Conservation (phyloP, 2,329 filamentous ascomycete genomes). For the Sporothrix variecibatus region DNA sequence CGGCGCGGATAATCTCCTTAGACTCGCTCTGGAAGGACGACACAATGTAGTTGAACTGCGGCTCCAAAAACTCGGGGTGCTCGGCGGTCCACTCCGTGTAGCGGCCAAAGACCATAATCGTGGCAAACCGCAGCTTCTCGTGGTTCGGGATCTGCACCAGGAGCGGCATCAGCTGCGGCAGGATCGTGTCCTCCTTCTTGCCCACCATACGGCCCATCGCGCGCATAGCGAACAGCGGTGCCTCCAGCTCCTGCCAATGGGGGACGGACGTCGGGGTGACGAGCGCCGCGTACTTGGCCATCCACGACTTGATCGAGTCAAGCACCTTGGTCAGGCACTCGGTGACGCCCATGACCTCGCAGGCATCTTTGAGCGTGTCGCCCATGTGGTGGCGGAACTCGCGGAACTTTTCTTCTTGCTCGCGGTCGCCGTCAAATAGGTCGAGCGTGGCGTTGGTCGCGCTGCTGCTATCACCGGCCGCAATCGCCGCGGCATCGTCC, state of each 20-base stretch:
- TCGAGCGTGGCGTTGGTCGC: conserved; percentile 56
- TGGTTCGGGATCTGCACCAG: conserved; percentile 93
- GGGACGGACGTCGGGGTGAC: conserved; percentile 75
- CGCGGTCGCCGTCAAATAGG: conserved; percentile 91
- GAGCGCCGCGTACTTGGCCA: conserved; percentile 75
- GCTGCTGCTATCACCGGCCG: conserved; percentile 50
- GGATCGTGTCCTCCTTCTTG: conserved; percentile 79
- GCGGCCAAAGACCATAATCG: conserved; percentile 93
- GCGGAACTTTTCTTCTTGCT: conserved; percentile 94
- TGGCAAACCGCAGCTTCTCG: conserved; percentile 97
- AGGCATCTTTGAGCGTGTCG: conserved; percentile 95
- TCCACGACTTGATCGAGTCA: conserved; percentile 83
- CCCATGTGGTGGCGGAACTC: conserved; percentile 97
- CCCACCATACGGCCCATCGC: conserved; percentile 97
- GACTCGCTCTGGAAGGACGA: conserved; percentile 87
- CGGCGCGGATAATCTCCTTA: conserved; percentile 86
- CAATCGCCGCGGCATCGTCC: conserved; percentile 64
- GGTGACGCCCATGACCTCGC: conserved; percentile 90
- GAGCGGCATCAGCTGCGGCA: conserved; percentile 89
- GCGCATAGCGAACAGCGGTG: conserved; percentile 90
- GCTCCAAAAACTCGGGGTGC: conserved; percentile 87
- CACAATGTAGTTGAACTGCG: conserved; percentile 94
- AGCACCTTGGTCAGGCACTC: conserved; percentile 91
- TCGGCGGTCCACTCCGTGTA: conserved; percentile 98
- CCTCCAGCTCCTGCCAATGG: conserved; percentile 95